A percentile compares a stretch with the other conserved stretches of the same genome.
Conservation (phyloP, 2,329 filamentous ascomycete genomes). For the Penicillium sp. region DNA sequence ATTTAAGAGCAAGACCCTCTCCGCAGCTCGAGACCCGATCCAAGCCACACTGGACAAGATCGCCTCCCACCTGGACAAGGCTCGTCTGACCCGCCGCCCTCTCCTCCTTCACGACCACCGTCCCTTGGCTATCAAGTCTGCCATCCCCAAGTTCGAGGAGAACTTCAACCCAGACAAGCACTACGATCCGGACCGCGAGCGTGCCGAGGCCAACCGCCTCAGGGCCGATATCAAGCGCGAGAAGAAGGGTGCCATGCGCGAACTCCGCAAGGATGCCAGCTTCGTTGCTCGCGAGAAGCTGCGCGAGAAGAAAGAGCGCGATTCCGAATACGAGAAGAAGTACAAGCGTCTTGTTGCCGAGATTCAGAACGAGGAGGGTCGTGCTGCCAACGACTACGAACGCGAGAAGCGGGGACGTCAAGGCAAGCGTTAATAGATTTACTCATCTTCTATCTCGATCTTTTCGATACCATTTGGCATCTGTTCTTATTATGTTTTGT, state of each 20-base stretch:
- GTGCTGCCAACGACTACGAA: constrained; percentile 85
- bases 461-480: constrained; percentile 5
- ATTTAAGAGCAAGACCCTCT: constrained; percentile 54
- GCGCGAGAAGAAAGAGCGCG: constrained; percentile 87
- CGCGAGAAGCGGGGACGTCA: constrained; percentile 77
- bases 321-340: constrained; percentile 94
- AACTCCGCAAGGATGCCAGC: constrained; percentile 90
- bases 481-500: constrained; percentile 6
- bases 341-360: constrained; percentile 88
- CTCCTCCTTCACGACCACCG: constrained; percentile 87
- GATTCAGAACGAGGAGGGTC: constrained; percentile 92
- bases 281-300: constrained; percentile 91
- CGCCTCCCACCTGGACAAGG: constrained; percentile 53
- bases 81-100: constrained; percentile 69
- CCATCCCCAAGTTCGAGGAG: constrained; percentile 94
- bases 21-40: constrained; percentile 28
- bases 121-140: constrained; percentile 82
- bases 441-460: background rate
- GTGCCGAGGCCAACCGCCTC: constrained; percentile 80
- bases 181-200: constrained; percentile 93
- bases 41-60: constrained; percentile 34
- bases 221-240: constrained; percentile 91
- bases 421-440: constrained; percentile 50
- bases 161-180: constrained; percentile 91
- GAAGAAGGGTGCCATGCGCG: constrained; percentile 89